Conservation (phyloP, 2,329 filamentous ascomycete species). For the Aspergillus neoniger region DNA sequence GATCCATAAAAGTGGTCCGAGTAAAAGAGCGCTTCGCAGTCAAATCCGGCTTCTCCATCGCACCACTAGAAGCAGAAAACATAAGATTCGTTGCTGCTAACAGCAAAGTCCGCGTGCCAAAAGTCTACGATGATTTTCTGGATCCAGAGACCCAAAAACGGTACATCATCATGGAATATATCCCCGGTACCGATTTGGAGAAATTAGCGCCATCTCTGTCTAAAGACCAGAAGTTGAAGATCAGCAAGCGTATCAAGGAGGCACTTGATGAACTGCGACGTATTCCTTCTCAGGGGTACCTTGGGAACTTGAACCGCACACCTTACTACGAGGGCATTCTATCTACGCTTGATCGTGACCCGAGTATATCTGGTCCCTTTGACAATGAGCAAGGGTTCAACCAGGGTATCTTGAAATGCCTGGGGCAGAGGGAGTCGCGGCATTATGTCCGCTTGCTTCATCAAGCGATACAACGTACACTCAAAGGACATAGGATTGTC, state of each 20-base stretch:
- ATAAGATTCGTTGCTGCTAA: slow-evolving; percentile 21
- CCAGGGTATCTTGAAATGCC: slow-evolving; percentile 10
- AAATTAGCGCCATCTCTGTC: slow-evolving; percentile 17
- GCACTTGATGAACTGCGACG: slow-evolving; percentile 15
- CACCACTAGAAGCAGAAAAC: slow-evolving; percentile 23
- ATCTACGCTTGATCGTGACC: slow-evolving; percentile 16
- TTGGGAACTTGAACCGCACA: slow-evolving; percentile 20
- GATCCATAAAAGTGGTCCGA: slow-evolving; percentile 21
- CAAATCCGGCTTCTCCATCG: slow-evolving; percentile 19
- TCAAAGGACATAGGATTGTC: slow-evolving; percentile 18
- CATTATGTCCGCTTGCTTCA: slow-evolving; percentile 19
- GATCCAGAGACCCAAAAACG: slow-evolving; percentile 18
- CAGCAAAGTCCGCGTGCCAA: slow-evolving; percentile 17
- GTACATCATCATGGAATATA: slow-evolving; percentile 21
- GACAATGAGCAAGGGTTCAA: slow-evolving; percentile 20
- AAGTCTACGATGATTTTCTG: slow-evolving; percentile 14
- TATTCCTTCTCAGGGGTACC: slow-evolving; percentile 17
- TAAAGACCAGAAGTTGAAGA: slow-evolving; percentile 11
- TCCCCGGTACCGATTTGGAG: slow-evolving; percentile 16
- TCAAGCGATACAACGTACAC: slow-evolving; percentile 18
- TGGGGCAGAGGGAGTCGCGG: slow-evolving; percentile 14
- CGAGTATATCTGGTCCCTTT: slow-evolving; percentile 21
- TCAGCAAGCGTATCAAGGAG: slow-evolving; percentile 15
- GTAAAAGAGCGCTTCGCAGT: slow-evolving; percentile 22
- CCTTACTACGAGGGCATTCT: slow-evolving; percentile 21